These are phyloP conservation scores for Capronia americana DNA, from an alignment of 2,329 filamentous ascomycete species.

Conservation along the genomic window DNA sequence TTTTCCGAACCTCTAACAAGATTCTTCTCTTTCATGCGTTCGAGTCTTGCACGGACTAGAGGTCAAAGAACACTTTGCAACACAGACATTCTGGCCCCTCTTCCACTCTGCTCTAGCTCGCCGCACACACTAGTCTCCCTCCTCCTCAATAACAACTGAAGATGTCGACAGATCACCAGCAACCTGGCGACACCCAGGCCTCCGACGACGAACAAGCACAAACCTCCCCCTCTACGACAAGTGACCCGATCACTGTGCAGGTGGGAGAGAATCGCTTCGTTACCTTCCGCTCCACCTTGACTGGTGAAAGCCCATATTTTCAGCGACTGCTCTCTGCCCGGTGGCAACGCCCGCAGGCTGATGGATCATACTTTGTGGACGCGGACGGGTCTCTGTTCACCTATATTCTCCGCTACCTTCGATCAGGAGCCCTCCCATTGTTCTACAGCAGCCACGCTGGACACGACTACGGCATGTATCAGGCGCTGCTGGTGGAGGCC, in stretches of 20 bases:
- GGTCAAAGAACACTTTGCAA: no score
- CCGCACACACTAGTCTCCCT: not conserved
- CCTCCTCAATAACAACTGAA: not conserved
- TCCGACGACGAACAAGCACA: not conserved
- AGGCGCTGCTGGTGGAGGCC: constrained; percentile 45
- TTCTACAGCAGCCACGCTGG: constrained; percentile 43
- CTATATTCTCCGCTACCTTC: constrained; percentile 47
- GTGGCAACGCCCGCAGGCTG: constrained; percentile 19
- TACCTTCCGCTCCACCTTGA: not conserved
- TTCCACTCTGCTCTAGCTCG: not conserved
- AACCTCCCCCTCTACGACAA: not conserved
- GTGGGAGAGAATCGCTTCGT: not conserved
- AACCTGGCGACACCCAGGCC: not conserved
- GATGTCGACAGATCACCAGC: not conserved
- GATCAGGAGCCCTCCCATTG: constrained; percentile 45
- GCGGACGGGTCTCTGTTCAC: constrained; percentile 47
- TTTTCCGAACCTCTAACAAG: not conserved
- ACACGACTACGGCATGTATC: constrained; percentile 48
- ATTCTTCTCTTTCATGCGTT: not conserved
- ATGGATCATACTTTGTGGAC: constrained; percentile 49
- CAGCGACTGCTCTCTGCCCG: not conserved
- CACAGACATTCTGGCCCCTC: not conserved
- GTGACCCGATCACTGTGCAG: not conserved
- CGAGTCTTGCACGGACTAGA: no score
- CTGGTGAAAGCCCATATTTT: constrained; percentile 17